phyloP scores from a whole-genome alignment of 2,329 filamentous ascomycete genomes.

The Botryotinia convoluta region DNA sequence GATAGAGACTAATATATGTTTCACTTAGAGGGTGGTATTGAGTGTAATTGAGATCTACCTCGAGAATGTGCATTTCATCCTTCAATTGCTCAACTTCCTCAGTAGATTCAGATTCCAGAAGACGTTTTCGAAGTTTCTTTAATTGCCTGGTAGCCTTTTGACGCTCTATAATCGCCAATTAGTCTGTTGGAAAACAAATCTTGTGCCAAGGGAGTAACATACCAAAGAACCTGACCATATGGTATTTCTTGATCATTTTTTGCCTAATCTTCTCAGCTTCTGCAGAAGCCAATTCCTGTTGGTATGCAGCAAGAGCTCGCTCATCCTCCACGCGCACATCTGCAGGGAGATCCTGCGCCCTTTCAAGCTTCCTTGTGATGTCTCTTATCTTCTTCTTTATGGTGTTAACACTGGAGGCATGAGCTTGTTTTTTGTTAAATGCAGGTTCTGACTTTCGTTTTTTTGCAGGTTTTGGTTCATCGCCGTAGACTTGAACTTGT shows the following conservation, averaged over 20 bases:
- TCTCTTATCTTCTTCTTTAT: slow-evolving; percentile 71
- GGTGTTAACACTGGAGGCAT: slow-evolving; percentile 48
- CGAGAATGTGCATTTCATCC: slow-evolving; percentile 60
- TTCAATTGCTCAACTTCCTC: slow-evolving; percentile 53
- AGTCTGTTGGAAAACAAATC: slow-evolving; percentile 19
- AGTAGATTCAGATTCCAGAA: slow-evolving; percentile 50
- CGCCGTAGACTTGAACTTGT: slow-evolving; percentile 36
- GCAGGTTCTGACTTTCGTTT: slow-evolving; percentile 34
- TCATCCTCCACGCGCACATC: slow-evolving; percentile 67
- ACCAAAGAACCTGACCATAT: slow-evolving; percentile 85
- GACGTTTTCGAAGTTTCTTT: slow-evolving; percentile 61
- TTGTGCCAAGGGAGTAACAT: slow-evolving; percentile 33
- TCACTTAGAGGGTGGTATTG: slow-evolving; percentile 69
- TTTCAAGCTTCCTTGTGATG: slow-evolving; percentile 63
- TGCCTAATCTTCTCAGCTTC: slow-evolving; percentile 60
- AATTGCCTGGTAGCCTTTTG: slow-evolving; percentile 68
- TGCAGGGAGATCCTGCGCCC: slow-evolving; percentile 62
- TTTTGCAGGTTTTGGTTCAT: slow-evolving; percentile 35
- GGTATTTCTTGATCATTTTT: slow-evolving; percentile 74
- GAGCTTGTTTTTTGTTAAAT: slow-evolving; percentile 34
- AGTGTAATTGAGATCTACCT: slow-evolving; percentile 75
- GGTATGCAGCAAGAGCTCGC: slow-evolving; percentile 65
- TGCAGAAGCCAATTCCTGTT: slow-evolving; percentile 59
- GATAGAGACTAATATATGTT: slow-evolving; percentile 65
- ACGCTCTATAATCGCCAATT: slow-evolving; percentile 50